Base-by-base conservation (phyloP, 208 protist genomes). In the Tritrichomonas foetus region DNA sequence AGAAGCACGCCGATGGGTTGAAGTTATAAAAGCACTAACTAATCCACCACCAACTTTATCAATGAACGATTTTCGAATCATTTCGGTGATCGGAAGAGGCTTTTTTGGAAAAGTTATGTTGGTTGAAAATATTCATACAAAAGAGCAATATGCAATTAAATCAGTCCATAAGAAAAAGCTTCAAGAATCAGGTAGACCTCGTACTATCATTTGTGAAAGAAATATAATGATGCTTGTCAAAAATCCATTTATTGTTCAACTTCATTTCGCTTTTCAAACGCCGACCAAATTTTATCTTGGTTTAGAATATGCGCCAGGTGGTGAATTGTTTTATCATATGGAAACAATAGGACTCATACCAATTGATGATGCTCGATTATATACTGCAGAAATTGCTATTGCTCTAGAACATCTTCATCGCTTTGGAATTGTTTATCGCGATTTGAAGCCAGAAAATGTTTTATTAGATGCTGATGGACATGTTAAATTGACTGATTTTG, bases 291-390 rank as follows among this genome's bases (percentile, higher is more conserved):
- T 97, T 30, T 97, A 95, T 78, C 93, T 97, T 27, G 94, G 96
- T 53, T 61, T 97, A 44, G 96, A 96, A 92, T 96, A 95, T 93
- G 74, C 95, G 0, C 94, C 95, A 94, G 96, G 96, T 55, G 96
- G 96, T 50, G 96, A 97, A 94, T 94, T 97, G 27, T 97, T 97
- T 94, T 96, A 94, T 89, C 96, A 97, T 93, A 94, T 97, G 22
- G 94, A 95, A 47, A 94, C 75, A 49, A 94, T 95, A 49, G 80
- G 94, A 66, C 44, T 55, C 61, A 97, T 97, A 55, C 78, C 66
- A 9, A 94, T 96, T 57, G 75, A 94, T 55, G 49, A 96, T 22
- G 94, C 94, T 1, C 89, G 94, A 25, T 89, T 97, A 3, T 97
- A 96, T 80, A 95, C 93, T 13, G 96, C 95, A 9, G 96, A 97